phyloP scores from a whole-genome alignment of 768 basidiomycete species.

The Tremella mesenterica region DNA sequence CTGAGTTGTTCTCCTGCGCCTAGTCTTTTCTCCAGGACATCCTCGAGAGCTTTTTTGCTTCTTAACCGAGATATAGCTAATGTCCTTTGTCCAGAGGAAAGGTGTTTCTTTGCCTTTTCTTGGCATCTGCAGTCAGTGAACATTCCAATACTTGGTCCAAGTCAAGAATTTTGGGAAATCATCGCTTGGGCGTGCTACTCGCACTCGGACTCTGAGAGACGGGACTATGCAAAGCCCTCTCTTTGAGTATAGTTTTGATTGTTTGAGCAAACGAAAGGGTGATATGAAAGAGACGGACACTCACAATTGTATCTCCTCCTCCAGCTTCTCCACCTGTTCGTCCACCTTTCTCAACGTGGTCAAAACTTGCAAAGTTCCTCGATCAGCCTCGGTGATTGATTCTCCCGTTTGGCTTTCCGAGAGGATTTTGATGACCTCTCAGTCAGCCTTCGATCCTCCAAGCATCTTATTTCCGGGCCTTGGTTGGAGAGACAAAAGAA shows the following conservation, averaged over 20 bases:
- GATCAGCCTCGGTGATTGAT: conserved; percentile 67
- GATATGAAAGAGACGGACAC: too few relatives aligned
- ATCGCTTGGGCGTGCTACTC: conserved; percentile 53
- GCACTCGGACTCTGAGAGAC: too few relatives aligned
- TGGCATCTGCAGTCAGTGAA: conserved; percentile 52
- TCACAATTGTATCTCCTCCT: conserved; percentile 54
- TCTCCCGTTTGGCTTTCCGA: conserved; percentile 43
- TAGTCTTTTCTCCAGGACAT: conserved; percentile 64
- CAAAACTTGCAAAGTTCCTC: conserved; percentile 71
- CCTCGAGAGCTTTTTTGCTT: conserved; percentile 71
- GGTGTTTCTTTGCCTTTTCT: conserved; percentile 56
- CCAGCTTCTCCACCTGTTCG: conserved; percentile 60
- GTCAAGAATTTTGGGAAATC: background rate
- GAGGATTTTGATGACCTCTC: conserved; percentile 74
- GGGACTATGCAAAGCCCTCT: too few relatives aligned
- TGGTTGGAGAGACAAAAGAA: too few relatives aligned
- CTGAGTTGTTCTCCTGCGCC: conserved; percentile 65
- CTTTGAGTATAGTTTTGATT: too few relatives aligned
- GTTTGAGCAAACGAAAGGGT: too few relatives aligned
- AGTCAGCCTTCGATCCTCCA: background rate
- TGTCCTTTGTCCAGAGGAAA: conserved; percentile 62
- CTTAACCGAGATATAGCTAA: conserved; percentile 69
- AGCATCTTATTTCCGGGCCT: too few relatives aligned
- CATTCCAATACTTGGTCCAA: background rate
- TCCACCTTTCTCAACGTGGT: conserved; percentile 60